A percentile compares a stretch with the other conserved stretches of the same genome.
phyloP scores from a whole-genome alignment of 352 stramenopile species.

The Globisporangium irregulare region DNA sequence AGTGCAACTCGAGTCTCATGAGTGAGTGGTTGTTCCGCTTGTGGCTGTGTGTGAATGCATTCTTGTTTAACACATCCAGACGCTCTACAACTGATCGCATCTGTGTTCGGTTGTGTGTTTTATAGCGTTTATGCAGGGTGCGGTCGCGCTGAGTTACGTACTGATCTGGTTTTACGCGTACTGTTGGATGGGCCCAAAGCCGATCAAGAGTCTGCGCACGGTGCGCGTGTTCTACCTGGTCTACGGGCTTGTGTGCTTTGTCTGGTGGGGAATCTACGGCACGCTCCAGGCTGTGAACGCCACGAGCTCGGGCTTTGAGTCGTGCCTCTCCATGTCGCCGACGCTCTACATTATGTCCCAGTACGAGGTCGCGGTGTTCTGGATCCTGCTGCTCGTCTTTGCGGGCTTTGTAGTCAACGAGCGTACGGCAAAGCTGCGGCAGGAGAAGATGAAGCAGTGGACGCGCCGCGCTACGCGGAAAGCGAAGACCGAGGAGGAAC shows the following conservation, averaged over 20 bases:
- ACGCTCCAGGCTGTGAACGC: conserved; percentile 53
- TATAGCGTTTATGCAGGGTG: conserved; percentile 61
- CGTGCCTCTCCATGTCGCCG: conserved; percentile 63
- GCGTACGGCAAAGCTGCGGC: conserved; percentile 32
- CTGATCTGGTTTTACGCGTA: conserved; percentile 70
- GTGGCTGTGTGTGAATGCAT: background rate
- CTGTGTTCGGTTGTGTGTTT: background rate
- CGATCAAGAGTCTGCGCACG: conserved; percentile 52
- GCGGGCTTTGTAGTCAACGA: conserved; percentile 52
- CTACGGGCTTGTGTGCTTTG: conserved; percentile 52
- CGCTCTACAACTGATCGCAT: background rate
- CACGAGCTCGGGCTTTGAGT: conserved; percentile 63
- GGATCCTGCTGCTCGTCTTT: conserved; percentile 48
- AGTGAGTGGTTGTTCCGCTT: conserved; percentile 26
- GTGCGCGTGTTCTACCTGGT: conserved; percentile 65
- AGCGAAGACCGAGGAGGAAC: conserved; percentile 24
- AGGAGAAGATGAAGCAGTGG: conserved; percentile 39
- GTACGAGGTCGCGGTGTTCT: conserved; percentile 69
- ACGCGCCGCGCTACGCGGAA: conserved; percentile 28
- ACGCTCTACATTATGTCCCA: conserved; percentile 67
- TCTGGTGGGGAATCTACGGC: conserved; percentile 70
- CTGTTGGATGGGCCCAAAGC: conserved; percentile 60
- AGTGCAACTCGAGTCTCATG: conserved; percentile 69
- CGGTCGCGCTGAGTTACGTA: conserved; percentile 62
- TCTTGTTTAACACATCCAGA: no score